phyloP scores from a whole-genome alignment of 768 basidiomycete species.

The Pleurotus tuber-regium region DNA sequence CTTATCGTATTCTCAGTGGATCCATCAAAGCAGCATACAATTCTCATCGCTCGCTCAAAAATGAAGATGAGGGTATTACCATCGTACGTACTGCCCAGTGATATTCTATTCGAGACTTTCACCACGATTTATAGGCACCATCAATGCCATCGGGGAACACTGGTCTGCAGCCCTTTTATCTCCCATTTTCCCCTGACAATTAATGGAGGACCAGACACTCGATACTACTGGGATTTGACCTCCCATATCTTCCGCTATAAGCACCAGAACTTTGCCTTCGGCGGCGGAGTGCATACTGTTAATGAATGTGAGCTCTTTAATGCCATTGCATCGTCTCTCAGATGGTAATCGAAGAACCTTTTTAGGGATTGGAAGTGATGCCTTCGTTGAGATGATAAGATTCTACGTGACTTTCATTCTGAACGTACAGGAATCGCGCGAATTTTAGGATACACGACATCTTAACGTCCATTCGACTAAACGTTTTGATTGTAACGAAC shows the following conservation, averaged over 20 bases:
- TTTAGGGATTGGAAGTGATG: conserved; percentile 45
- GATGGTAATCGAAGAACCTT: neutral
- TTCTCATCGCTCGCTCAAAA: conserved; percentile 35
- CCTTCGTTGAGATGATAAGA: conserved; percentile 60
- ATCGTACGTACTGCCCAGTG: neutral
- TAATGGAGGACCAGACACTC: conserved; percentile 43
- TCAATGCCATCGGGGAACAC: conserved; percentile 62
- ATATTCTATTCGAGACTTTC: conserved; percentile 12
- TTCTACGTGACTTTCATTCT: conserved; percentile 67
- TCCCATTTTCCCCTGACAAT: neutral
- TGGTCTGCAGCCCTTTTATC: conserved; percentile 30
- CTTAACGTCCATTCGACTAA: too few relatives aligned
- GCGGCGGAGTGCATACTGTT: conserved; percentile 62
- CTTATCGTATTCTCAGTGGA: conserved; percentile 57
- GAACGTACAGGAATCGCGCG: conserved; percentile 60
- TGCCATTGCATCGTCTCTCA: too few relatives aligned
- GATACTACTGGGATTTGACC: conserved; percentile 56
- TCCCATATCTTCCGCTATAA: conserved; percentile 71
- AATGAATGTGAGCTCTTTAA: conserved; percentile 54
- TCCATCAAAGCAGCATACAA: conserved; percentile 63
- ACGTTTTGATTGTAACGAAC: neutral
- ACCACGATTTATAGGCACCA: conserved; percentile 44
- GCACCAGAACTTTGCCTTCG: conserved; percentile 31
- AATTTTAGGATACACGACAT: neutral
- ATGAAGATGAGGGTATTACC: neutral